phyloP scores from a whole-genome alignment of 176 grass and related monocot genomes.

The Dendrocalamus sinicus region DNA sequence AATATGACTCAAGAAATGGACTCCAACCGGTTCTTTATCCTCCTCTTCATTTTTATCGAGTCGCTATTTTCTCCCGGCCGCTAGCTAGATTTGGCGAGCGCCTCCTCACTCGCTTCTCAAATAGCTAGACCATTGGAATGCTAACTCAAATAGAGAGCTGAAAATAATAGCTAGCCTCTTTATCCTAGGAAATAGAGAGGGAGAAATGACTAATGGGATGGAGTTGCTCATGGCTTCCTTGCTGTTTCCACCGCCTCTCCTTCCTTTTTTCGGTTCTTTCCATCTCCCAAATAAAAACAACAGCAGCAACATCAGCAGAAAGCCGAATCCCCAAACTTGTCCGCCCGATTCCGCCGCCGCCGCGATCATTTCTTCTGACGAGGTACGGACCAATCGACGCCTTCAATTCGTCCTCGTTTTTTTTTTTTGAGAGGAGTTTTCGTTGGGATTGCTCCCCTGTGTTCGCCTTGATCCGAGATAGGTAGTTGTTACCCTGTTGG shows the following conservation, averaged over 20 bases:
- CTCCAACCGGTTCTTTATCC: too few species aligned
- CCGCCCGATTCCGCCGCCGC: not conserved
- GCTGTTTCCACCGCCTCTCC: not conserved
- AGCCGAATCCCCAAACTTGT: not conserved
- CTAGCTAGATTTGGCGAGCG: too few species aligned
- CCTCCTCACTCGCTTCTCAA: too few species aligned
- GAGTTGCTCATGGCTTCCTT: too few species aligned
- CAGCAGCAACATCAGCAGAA: not conserved
- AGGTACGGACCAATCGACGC: slow-evolving; percentile 11
- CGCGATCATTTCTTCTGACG: not conserved
- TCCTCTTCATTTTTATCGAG: too few species aligned
- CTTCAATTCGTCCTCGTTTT: not conserved
- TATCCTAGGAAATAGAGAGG: too few species aligned
- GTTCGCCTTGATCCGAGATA: not conserved
- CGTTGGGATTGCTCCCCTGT: not conserved
- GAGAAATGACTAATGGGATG: too few species aligned
- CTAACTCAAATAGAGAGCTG: too few species aligned
- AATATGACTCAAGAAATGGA: too few species aligned
- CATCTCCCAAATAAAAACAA: slow-evolving; percentile 5
- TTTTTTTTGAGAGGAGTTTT: not conserved
- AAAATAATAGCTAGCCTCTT: too few species aligned
- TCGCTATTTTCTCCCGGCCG: too few species aligned
- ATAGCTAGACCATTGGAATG: too few species aligned
- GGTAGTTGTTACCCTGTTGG: not conserved
- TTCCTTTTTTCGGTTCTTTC: not conserved